Base-by-base conservation (phyloP, 257 asterid genomes). In the Solanum tarijense region DNA sequence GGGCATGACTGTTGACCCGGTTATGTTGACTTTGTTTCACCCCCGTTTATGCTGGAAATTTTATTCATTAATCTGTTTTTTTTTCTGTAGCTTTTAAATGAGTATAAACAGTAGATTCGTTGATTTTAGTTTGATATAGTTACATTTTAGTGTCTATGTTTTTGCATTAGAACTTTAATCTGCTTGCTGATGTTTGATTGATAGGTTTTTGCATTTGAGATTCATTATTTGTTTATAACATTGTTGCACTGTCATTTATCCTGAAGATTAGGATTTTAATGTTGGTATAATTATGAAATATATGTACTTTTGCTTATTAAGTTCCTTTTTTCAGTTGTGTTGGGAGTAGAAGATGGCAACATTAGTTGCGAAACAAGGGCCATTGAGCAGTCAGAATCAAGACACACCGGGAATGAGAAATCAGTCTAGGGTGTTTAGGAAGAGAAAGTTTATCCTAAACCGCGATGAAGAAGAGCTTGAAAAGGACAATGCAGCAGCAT, bases 401-500 rank as follows among this genome's bases (percentile, higher is more conserved):
- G 78, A 92, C 66, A 87, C 87, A 85, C 83, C 89, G 62, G 88
- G 90, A 43, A 89, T 79, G 79, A 89, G 89, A 46, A 90, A 55
- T 76, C 89, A 23, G 62, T 85, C 94, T 87, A 84, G 20, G 81
- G 32, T 73, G 21, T 35, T 69, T 43, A 89, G 92, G 89, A 93
- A 83, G 92, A 90, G 96, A 88, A 92, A 89, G 89, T 89, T 92
- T 87, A 74, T 89, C 38, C 46, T 92, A 88, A 75, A 86, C 81
- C 52, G 31, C 6, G 94, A 93, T 13, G 97, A 94, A 27, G 95
- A 91, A 48, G 93, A 92, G 60, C 92, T 87, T 48, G 91, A 72
- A 41, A 91, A 86, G 68, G 90, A 86, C 65, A 78, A 32, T 69
- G 87, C 66, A 60, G 69, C 73, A 25, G 74, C 68, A 23, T 35